Evolutionary conservation across 2,329 filamentous ascomycete genomes (phyloP), one percentile per base, ranked within the genome.

Genomic region (Epichloe brachyelytri): DNA sequence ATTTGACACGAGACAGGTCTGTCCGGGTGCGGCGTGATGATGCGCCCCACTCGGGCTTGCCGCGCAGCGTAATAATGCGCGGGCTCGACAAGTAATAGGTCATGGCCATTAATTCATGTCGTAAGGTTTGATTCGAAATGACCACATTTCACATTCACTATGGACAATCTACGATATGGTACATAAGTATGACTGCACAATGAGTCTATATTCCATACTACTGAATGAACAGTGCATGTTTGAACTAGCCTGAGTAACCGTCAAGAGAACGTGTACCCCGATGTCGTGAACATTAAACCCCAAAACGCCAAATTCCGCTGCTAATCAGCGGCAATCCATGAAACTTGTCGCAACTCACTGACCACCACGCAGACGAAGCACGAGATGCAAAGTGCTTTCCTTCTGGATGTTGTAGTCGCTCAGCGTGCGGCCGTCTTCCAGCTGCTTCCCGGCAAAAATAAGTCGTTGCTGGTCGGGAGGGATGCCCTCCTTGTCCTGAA

Each of bases 331-430:
- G 5, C 37, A n/a, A 30, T 30, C 37, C 37, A 20, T 43, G 10
- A 15, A 30, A 33, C 10, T 1, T 83, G 83, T 70, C 83, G 79
- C 83, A 86, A 19, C 38, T 88, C 19, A 45, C 26, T 45, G 43
- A 70, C 85, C 85, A 76, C 85, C 85, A 71, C 86, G 85, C 5
- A 91, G 80, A 65, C 86, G 83, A 20, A 91, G 82, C 46, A 91
- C 86, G 51, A 91, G 66, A 66, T 91, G 86, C 1, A 91, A 77
- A 0, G 87, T 91, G 1, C 82, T 86, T 65, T 91, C 87, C 73
- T 91, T 91, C 69, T 97, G 91, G 46, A 96, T 96, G 75, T 96
- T 96, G 80, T 96, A 96, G 67, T 96, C 91, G 47, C 81, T 86
- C 0, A 96, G 76, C 0, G 90, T 96, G 19, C 90, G 86, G 48